Conservation (phyloP, 1,284 basidiomycete species). For the Ganoderma leucocontextum region DNA sequence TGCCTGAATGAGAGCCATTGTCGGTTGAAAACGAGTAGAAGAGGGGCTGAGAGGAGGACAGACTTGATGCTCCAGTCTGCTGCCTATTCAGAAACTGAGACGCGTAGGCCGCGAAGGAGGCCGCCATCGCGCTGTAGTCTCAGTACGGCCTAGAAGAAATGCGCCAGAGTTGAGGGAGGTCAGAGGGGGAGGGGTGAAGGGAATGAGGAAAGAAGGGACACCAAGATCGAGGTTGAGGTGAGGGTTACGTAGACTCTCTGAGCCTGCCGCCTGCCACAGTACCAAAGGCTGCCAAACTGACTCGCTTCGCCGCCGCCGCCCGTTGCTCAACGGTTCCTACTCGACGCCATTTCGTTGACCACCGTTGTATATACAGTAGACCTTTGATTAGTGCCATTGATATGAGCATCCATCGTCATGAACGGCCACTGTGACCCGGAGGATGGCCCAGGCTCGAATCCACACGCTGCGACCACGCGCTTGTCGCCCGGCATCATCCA, state of each 20-base stretch:
- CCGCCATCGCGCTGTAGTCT: constrained; percentile 48
- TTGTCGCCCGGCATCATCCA: not conserved
- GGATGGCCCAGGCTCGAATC: not conserved
- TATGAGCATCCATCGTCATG: constrained; percentile 1
- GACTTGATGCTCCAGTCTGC: constrained; percentile 51
- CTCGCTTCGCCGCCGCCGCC: constrained; percentile 24
- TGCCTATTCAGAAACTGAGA: constrained; percentile 70
- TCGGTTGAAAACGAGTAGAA: constrained; percentile 85
- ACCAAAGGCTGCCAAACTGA: constrained; percentile 32
- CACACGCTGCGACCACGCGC: constrained; percentile 5
- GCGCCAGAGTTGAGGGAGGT: constrained; percentile 22
- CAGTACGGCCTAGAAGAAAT: constrained; percentile 5
- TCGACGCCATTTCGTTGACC: not conserved
- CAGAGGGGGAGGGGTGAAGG: constrained; percentile 11
- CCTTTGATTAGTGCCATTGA: not conserved
- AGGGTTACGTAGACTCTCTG: constrained; percentile 33
- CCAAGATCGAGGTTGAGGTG: constrained; percentile 25
- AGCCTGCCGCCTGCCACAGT: constrained; percentile 26
- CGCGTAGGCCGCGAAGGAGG: constrained; percentile 73
- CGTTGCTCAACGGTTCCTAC: not conserved
- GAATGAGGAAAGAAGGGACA: constrained; percentile 7
- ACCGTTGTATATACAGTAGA: not conserved
- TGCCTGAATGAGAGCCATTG: constrained; percentile 65
- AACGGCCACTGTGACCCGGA: not conserved
- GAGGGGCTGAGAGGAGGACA: constrained; percentile 75